phyloP scores from a whole-genome alignment of 2,329 filamentous ascomycete species.

The Cladosporium sp. region DNA sequence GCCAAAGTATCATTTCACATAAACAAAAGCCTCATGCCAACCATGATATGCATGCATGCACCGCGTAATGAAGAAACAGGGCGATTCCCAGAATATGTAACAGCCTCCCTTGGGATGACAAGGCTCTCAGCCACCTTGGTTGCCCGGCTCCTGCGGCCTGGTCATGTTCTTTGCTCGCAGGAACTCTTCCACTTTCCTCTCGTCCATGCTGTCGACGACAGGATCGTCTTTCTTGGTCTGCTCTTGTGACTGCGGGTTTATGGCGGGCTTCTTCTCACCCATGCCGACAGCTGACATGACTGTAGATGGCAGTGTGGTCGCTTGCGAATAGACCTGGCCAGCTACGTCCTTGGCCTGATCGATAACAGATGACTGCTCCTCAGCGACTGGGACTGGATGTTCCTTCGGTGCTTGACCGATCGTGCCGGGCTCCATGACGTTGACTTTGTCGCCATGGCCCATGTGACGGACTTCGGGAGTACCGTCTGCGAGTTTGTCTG shows the following conservation, averaged over 20 bases:
- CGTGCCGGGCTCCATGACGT: constrained; percentile 45
- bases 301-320: constrained; percentile 28
- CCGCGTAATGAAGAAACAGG: too few relatives aligned
- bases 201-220: constrained; percentile 27
- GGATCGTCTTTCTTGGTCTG: constrained; percentile 24
- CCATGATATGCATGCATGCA: too few relatives aligned
- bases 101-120: not conserved
- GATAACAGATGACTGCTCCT: constrained; percentile 33
- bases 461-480: constrained; percentile 42
- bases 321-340: constrained; percentile 23
- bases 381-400: constrained; percentile 30
- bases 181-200: constrained; percentile 34
- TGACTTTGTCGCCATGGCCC: constrained; percentile 41
- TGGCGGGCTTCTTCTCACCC: constrained; percentile 11
- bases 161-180: constrained; percentile 28
- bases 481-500: constrained; percentile 38
- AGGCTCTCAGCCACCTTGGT: not conserved
- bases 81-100: too few relatives aligned
- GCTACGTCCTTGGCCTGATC: constrained; percentile 42
- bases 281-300: constrained; percentile 33
- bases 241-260: constrained; percentile 17
- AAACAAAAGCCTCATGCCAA: too few relatives aligned
- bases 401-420: constrained; percentile 49
- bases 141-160: constrained; percentile 2
- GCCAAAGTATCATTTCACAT: too few relatives aligned